These are phyloP conservation scores for Aphanomyces astaci DNA, from an alignment of 352 stramenopile species.

Conservation along the genomic window DNA sequence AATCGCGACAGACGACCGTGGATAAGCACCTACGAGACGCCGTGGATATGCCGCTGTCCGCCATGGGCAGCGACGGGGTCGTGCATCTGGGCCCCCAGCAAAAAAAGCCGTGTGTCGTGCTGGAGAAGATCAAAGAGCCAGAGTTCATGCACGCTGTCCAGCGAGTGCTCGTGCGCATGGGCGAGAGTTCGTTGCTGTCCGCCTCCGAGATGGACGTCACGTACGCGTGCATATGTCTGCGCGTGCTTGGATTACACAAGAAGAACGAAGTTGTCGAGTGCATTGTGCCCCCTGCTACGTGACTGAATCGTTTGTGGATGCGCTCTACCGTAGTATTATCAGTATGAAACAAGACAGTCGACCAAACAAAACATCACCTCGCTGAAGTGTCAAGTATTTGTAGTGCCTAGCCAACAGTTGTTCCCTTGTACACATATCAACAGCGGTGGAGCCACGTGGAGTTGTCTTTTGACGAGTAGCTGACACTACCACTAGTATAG, in stretches of 20 bases:
- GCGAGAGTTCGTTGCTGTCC: conserved; percentile 9
- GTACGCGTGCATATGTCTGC: not conserved
- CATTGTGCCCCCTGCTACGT: not conserved
- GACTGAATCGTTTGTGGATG: no score
- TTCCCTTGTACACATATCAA: no score
- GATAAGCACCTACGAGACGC: not conserved
- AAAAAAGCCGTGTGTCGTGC: not conserved
- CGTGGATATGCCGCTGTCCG: not conserved
- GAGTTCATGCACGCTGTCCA: conserved; percentile 8
- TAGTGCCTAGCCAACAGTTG: no score
- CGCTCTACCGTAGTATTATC: no score
- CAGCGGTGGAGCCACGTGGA: no score
- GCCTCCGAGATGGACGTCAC: conserved; percentile 10
- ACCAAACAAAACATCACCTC: no score
- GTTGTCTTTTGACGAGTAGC: no score
- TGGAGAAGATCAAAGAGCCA: conserved; percentile 17
- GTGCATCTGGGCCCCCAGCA: not conserved
- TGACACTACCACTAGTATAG: no score
- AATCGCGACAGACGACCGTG: not conserved
- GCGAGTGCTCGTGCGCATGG: conserved; percentile 12
- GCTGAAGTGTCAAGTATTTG: no score
- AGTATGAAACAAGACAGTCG: no score
- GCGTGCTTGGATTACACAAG: not conserved
- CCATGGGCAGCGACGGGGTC: conserved; percentile 15
- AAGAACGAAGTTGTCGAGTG: not conserved